Conservation (phyloP, 2,329 filamentous ascomycete species). For the Trichoderma sp. region DNA sequence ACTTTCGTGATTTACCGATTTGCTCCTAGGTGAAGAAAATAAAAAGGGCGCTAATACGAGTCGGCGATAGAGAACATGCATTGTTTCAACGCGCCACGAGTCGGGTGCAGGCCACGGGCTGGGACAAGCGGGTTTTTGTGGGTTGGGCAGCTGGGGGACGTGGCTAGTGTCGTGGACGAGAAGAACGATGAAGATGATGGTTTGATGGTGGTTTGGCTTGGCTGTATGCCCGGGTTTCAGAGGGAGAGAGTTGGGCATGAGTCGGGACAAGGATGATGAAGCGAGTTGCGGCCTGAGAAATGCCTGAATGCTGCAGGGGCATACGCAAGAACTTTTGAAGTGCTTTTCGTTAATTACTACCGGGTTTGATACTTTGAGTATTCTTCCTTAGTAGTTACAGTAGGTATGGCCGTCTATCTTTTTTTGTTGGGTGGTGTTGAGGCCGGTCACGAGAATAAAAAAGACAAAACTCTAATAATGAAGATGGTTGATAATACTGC, state of each 20-base stretch:
- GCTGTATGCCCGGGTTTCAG: neutral
- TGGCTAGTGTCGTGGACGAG: neutral
- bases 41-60: neutral
- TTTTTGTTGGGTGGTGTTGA: neutral
- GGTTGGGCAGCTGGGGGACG: neutral
- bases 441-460: neutral
- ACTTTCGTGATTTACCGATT: neutral
- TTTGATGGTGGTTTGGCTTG: neutral
- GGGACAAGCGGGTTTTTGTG: conserved; percentile 1
- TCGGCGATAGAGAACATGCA: neutral
- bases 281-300: neutral
- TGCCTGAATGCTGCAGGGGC: neutral
- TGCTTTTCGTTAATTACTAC: neutral
- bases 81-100: conserved; percentile 20
- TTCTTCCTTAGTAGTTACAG: neutral
- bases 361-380: neutral
- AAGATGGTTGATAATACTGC: neutral
- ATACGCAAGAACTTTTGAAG: neutral
- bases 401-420: neutral
- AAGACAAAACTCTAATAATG: neutral
- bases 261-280: neutral
- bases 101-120: neutral
- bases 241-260: neutral
- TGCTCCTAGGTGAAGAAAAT: neutral
- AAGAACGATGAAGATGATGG: neutral